Evolutionary conservation across 2,329 filamentous ascomycete species (phyloP), one percentile per base, ranked within the genome.

Genomic region (Fusarium decemcellulare): DNA sequence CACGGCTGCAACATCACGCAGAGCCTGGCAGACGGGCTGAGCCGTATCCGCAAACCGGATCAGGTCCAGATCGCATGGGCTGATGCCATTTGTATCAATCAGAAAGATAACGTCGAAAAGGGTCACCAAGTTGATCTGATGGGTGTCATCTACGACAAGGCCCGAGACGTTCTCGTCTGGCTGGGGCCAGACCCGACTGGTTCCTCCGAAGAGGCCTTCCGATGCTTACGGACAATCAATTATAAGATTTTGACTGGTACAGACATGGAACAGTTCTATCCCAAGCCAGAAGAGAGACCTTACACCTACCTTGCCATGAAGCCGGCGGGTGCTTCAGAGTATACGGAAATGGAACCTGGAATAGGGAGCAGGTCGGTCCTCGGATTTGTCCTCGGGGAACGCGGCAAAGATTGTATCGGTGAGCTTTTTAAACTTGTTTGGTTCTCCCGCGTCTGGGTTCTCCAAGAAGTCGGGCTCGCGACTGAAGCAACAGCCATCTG

Each of bases 91-190:
- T 62, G 59, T 11, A 60, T 60, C 55, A 63, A 63, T 1, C 61
- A 63, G 32, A 61, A 63, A 3, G 61, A 63, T 3, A 46, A 50
- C 15, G 4, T 16, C 2, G 61, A 63, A n/a, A 63, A 63, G 4
- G 61, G 61, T 5, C 48, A 50, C 32, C 61, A 63, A 23, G 61
- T 63, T 8, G 61, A 63, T 10, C 6, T 61, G 2, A 61, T 63
- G 61, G 61, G 61, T n/a, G 57, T 23, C 8, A 63, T 63, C 15
- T 63, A 63, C 11, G 50, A 47, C 4, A 63, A 43, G 5, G 61
- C 61, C 0, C 43, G 47, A 4, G 48, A 61, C 32, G 61, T 63
- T 0, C 42, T 63, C 30, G 61, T 63, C 16, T 61, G 61, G 61
- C n/a, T 63, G 4, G 61, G 61, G 4, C 57, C 57, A 4, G 61